phyloP scores from a whole-genome alignment of 129 eudicot genomes.

The Logfia minima region DNA sequence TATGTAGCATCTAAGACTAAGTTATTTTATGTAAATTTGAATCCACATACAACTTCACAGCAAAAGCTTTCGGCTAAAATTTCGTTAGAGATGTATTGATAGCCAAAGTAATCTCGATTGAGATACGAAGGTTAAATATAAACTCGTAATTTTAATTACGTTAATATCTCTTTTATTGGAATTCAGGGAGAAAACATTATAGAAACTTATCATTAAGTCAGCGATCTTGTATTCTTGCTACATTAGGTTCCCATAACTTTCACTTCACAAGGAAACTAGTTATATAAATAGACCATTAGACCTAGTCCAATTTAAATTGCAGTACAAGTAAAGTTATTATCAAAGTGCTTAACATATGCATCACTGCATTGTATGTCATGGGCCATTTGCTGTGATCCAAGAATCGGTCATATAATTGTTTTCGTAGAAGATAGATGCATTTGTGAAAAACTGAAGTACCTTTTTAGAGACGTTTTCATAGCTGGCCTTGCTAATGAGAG shows the following conservation, averaged over 20 bases:
- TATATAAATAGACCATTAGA: not conserved
- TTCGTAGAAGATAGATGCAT: not conserved
- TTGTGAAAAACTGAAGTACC: slow-evolving; percentile 29
- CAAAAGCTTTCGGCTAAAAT: not conserved
- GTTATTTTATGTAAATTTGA: not conserved
- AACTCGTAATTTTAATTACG: not conserved
- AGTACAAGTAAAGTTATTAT: not conserved
- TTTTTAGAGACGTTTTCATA: slow-evolving; percentile 75
- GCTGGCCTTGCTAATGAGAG: slow-evolving; percentile 82
- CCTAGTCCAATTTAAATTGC: slow-evolving; percentile 1
- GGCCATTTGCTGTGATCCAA: not conserved
- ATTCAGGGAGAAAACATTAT: no score
- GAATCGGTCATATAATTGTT: not conserved
- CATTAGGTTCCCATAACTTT: not conserved
- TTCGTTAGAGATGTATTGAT: not conserved
- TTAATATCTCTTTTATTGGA: not conserved
- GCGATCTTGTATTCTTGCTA: not conserved
- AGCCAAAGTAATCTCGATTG: not conserved
- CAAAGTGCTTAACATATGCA: not conserved
- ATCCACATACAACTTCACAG: not conserved
- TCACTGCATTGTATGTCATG: not conserved
- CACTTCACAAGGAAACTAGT: not conserved
- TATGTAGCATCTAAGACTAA: no score
- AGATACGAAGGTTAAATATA: not conserved
- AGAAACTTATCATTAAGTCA: not conserved